A percentile compares a stretch with the other conserved stretches of the same genome.
Conservation (phyloP, 2,329 filamentous ascomycete species). For the Penicillium sp. region DNA sequence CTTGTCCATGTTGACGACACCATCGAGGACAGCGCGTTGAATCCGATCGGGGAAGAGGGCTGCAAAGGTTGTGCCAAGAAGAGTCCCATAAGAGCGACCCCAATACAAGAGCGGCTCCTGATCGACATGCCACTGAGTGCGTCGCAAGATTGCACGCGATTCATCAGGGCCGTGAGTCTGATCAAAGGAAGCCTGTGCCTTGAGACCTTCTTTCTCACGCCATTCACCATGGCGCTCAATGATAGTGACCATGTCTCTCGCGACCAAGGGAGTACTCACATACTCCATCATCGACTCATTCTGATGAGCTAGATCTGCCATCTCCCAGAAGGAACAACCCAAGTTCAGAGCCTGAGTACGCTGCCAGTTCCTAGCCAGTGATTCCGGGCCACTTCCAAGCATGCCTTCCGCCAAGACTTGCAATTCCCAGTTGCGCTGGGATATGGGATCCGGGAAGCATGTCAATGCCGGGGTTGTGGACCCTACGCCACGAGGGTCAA, state of each 20-base stretch:
- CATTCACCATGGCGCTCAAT: slow-evolving; percentile 41
- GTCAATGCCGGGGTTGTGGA: slow-evolving; percentile 40
- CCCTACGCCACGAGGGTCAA: slow-evolving; percentile 47
- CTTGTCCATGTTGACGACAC: slow-evolving; percentile 36
- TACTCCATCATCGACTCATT: slow-evolving; percentile 32
- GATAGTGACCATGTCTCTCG: slow-evolving; percentile 37
- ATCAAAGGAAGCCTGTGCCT: slow-evolving; percentile 20
- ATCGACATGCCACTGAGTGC: slow-evolving; percentile 29
- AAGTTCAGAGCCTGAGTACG: slow-evolving; percentile 31
- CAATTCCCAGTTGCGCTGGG: slow-evolving; percentile 33
- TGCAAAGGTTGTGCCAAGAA: slow-evolving; percentile 48
- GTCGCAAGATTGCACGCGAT: slow-evolving; percentile 19
- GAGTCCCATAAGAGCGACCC: slow-evolving; percentile 47
- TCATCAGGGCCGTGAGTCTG: slow-evolving; percentile 16
- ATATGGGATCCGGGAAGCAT: slow-evolving; percentile 38
- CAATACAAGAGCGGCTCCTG: slow-evolving; percentile 40
- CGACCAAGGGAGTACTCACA: slow-evolving; percentile 35
- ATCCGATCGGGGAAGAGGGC: slow-evolving; percentile 45
- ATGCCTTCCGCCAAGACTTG: slow-evolving; percentile 37
- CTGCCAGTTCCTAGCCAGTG: slow-evolving; percentile 35
- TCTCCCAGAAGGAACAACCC: slow-evolving; percentile 29
- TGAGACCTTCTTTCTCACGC: slow-evolving; percentile 34
- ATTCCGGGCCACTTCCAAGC: slow-evolving; percentile 30
- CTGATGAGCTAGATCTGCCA: slow-evolving; percentile 6
- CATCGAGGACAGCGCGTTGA: slow-evolving; percentile 33